Percentiles rank a stretch among this genome's conserved stretches.
phyloP scores from a whole-genome alignment of 768 basidiomycete species.

The Hydnomerulius pinastri region DNA sequence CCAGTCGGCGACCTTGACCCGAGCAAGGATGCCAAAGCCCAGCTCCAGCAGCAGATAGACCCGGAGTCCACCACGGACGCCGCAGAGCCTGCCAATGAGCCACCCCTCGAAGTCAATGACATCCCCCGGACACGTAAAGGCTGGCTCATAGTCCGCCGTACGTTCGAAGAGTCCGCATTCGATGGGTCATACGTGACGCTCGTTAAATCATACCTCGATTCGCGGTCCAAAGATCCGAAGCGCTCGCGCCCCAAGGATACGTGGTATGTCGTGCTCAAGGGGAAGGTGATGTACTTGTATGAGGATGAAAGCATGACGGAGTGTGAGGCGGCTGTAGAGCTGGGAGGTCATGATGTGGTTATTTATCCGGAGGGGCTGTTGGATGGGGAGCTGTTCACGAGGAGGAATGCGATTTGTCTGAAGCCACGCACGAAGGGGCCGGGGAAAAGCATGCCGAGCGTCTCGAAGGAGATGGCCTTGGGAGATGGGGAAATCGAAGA shows the following conservation, averaged over 20 bases:
- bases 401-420: slow-evolving; percentile 84
- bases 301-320: slow-evolving; percentile 91
- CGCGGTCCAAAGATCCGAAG: slow-evolving; percentile 83
- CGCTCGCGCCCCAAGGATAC: slow-evolving; percentile 84
- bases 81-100: slow-evolving; percentile 25
- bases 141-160: slow-evolving; percentile 82
- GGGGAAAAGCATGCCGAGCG: slow-evolving; percentile 45
- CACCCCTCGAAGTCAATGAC: slow-evolving; percentile 47
- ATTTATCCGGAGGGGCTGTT: slow-evolving; percentile 73
- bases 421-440: slow-evolving; percentile 46
- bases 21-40: slow-evolving; percentile 38
- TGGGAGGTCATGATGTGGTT: slow-evolving; percentile 74
- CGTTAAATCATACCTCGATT: slow-evolving; percentile 77
- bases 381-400: slow-evolving; percentile 91
- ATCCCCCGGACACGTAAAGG: slow-evolving; percentile 67
- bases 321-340: slow-evolving; percentile 87
- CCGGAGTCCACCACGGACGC: slow-evolving; percentile 30
- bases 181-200: slow-evolving; percentile 79
- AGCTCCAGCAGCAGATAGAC: slow-evolving; percentile 13
- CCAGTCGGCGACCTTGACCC: slow-evolving; percentile 65
- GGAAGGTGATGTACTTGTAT: slow-evolving; percentile 87
- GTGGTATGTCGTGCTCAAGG: slow-evolving; percentile 93
- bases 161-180: slow-evolving; percentile 64
- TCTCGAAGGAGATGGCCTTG: slow-evolving; percentile 54
- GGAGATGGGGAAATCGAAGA: slow-evolving; percentile 27